Evolutionary conservation across 73 alveolate genomes (phyloP), one percentile per base, ranked within the genome.

Genomic region (Diophrys appendiculata): DNA sequence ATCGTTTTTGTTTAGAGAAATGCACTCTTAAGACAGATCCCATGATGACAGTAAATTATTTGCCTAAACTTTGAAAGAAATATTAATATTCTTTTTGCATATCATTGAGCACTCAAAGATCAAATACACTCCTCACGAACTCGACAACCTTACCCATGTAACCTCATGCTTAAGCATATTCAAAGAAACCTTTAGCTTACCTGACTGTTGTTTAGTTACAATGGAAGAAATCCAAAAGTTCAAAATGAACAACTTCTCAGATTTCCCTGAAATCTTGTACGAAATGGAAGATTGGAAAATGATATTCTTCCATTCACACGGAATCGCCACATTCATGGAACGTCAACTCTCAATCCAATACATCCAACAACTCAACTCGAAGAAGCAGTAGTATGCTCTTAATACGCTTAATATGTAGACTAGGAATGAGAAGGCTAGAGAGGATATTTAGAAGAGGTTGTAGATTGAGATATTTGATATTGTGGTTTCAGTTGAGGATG

Each of bases 381-480:
- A 3, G 70, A 76, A 65, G 23, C 84, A 54, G 35, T 31, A 77
- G 54, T 52, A 26, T 85, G 80, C 88, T 5, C 22, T 25, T 70
- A 85, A 65, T 73, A 31, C 76, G 8, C 60, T 29, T 13, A 88
- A 85, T 23, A 13, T 77, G 27, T 52, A 33, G 33, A 23, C 2
- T 2, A 43, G 78, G 22, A 67, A 54, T 27, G 93, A 85, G 28
- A 80, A 78, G 26, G 72, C 81, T n/a, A 85, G 78, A 60, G 93
- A 85, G 54, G 93, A 85, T n/a, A 85, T 77, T 2, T 32, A 71
- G 2, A 77, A 67, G 67, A 77, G 80, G 55, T 60, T 85, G 80
- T 73, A 85, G 30, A 23, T 29, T 29, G 93, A 85, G n/a, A 76
- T 84, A 32, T 68, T 85, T 3, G 93, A 85, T 2, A 87, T 85